A percentile compares a stretch with the other conserved stretches of the same genome.
These are phyloP conservation scores for Xylaria venustula DNA, from an alignment of 495 filamentous ascomycete genomes.

Conservation along the genomic window DNA sequence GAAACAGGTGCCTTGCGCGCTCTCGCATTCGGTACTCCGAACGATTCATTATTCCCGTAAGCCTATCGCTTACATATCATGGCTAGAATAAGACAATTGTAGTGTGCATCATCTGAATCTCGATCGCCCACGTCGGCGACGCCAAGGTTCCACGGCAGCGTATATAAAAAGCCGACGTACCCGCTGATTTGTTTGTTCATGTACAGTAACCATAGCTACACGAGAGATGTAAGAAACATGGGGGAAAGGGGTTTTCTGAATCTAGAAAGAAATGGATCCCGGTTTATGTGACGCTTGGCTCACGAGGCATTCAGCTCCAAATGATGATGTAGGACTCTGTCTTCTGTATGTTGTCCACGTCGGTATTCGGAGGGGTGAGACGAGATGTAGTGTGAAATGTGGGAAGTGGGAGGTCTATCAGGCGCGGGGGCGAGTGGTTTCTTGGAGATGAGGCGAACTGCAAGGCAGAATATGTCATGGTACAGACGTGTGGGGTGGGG, in stretches of 20 bases:
- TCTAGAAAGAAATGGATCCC: no score
- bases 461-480: neutral
- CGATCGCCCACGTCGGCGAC: neutral
- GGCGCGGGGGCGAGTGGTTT: no score
- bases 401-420: no score
- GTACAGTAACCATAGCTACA: no score
- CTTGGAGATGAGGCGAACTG: neutral
- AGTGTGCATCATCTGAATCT: no score
- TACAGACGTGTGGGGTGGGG: neutral
- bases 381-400: neutral
- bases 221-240: no score
- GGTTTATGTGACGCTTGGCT: neutral
- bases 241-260: no score
- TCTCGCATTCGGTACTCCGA: no score
- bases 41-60: no score
- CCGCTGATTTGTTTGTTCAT: neutral
- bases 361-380: constrained; percentile 4
- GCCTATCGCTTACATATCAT: no score
- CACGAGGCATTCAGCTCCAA: neutral
- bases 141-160: constrained; percentile 4
- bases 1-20: no score
- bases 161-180: neutral
- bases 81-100: neutral
- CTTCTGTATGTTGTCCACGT: neutral
- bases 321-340: neutral